Conservation (phyloP, 2,329 filamentous ascomycete genomes). For the Erysiphe pisi region DNA sequence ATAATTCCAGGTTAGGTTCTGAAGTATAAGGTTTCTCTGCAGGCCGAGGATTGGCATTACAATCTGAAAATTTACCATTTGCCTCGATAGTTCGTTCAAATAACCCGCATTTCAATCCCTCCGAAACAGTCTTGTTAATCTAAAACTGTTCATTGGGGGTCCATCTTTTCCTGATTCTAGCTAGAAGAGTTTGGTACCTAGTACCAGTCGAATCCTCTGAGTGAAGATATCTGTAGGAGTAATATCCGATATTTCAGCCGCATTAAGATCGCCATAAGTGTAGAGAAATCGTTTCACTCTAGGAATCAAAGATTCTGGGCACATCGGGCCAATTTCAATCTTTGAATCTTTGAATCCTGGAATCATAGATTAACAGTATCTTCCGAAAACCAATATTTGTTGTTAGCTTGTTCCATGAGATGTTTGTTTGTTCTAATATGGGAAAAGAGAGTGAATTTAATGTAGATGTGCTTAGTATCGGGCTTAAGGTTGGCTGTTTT, state of each 20-base stretch:
- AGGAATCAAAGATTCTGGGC: not conserved
- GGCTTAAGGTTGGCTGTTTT: not conserved
- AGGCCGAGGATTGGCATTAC: not conserved
- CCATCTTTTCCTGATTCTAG: not conserved
- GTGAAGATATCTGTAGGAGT: slow-evolving; percentile 17
- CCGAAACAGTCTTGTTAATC: slow-evolving; percentile 18
- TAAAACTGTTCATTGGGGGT: slow-evolving; percentile 27
- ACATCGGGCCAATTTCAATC: not conserved
- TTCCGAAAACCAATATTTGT: not conserved
- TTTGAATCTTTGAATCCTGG: slow-evolving; percentile 6
- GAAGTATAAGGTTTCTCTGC: slow-evolving; percentile 10
- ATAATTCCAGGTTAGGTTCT: not conserved
- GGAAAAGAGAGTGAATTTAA: too few relatives aligned
- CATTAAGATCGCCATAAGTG: slow-evolving; percentile 28
- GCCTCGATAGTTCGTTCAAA: slow-evolving; percentile 5
- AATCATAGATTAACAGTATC: slow-evolving; percentile 9
- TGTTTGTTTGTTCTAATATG: too few relatives aligned
- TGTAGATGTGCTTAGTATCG: not conserved
- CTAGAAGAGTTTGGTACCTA: slow-evolving; percentile 16
- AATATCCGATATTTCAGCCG: slow-evolving; percentile 8
- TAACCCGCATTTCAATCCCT: not conserved
- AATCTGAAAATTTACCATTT: slow-evolving; percentile 24
- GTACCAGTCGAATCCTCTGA: slow-evolving; percentile 15
- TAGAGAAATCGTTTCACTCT: slow-evolving; percentile 23
- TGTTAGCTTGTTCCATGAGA: not conserved